Evolutionary conservation across 176 grass and related monocot species (phyloP).

Genomic region (Luzula sylvatica): DNA sequence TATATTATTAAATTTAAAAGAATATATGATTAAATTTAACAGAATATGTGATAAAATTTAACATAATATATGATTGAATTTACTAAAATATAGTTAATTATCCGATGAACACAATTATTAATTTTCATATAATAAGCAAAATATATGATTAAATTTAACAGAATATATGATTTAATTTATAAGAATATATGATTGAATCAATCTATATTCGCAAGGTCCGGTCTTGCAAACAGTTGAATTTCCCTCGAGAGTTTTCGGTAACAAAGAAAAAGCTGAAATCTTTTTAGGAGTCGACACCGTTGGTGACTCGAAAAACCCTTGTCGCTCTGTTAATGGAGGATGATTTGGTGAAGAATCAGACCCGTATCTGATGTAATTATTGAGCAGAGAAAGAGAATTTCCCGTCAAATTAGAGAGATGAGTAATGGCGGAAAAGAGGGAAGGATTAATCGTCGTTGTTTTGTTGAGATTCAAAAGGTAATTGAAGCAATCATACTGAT

Average conservation of each 20-base stretch:
- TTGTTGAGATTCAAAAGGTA: constrained; percentile 31
- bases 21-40: too few relatives aligned
- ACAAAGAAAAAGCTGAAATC: background rate
- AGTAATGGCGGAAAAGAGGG: constrained; percentile 2
- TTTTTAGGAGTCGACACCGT: background rate
- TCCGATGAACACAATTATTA: too few relatives aligned
- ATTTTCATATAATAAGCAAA: too few relatives aligned
- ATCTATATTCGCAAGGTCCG: constrained; percentile 25
- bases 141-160: too few relatives aligned
- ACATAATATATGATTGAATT: too few relatives aligned
- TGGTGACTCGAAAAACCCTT: constrained; percentile 24
- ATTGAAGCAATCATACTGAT: constrained; percentile 61
- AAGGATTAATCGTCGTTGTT: background rate
- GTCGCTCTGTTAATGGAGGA: constrained; percentile 2
- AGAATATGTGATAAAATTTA: too few relatives aligned
- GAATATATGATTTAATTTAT: too few relatives aligned
- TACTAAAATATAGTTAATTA: too few relatives aligned
- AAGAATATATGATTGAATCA: constrained; percentile 43
- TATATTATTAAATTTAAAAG: too few relatives aligned
- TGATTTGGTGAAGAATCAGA: background rate
- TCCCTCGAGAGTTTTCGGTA: constrained; percentile 24
- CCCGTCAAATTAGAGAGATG: constrained; percentile 1
- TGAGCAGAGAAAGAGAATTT: constrained; percentile 22
- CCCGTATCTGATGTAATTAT: background rate
- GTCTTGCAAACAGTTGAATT: constrained; percentile 43